Conservation (phyloP, 2,329 filamentous ascomycete species). For the Tolypocladium ophioglossoides region DNA sequence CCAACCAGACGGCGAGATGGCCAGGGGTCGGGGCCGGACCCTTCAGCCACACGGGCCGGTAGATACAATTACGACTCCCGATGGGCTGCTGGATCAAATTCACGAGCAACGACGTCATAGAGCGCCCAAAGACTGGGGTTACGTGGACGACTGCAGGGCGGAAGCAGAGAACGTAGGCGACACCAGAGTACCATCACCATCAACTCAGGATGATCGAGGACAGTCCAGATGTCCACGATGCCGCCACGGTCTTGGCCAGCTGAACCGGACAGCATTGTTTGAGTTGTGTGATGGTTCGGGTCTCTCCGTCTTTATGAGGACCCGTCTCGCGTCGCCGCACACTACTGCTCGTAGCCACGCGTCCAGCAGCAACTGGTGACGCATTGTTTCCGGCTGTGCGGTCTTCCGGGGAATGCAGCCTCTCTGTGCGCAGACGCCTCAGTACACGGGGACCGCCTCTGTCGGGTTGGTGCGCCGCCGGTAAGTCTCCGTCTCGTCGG, state of each 20-base stretch:
- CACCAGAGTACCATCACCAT: too few species aligned
- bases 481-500: not conserved
- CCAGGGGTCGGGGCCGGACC: not conserved
- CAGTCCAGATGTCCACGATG: too few species aligned
- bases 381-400: not conserved
- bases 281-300: too few species aligned
- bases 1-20: not conserved
- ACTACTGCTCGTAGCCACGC: not conserved
- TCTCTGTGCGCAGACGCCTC: not conserved
- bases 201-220: too few species aligned
- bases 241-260: too few species aligned
- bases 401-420: not conserved
- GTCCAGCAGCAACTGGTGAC: not conserved
- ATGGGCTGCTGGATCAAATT: not conserved
- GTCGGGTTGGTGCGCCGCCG: not conserved
- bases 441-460: not conserved
- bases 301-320: not conserved
- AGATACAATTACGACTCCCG: not conserved
- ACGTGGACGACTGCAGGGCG: too few species aligned
- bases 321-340: not conserved
- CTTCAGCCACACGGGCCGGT: not conserved
- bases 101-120: too few species aligned
- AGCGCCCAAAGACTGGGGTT: too few species aligned
- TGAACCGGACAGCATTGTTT: too few species aligned
- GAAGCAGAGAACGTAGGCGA: too few species aligned